phyloP scores from a whole-genome alignment of 805 yeast genomes.

The Brettanomyces custersianus region DNA sequence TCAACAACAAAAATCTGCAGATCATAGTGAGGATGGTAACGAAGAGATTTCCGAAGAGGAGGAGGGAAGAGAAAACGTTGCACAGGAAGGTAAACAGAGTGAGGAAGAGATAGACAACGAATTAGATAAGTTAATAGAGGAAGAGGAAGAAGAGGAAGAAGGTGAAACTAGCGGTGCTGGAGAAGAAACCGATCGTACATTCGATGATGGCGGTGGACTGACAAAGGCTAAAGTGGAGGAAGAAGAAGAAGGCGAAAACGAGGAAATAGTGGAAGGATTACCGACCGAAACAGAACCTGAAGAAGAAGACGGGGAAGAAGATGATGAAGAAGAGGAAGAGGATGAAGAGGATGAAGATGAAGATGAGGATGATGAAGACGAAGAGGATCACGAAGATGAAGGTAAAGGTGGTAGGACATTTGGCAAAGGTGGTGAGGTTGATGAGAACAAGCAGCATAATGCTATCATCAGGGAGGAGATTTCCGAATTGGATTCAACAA shows the following conservation, averaged over 20 bases:
- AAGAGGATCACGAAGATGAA: slow-evolving; percentile 34
- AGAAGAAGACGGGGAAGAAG: slow-evolving; percentile 32
- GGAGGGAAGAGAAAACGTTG: slow-evolving; percentile 12
- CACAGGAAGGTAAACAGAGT: slow-evolving; percentile 9
- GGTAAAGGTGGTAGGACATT: slow-evolving; percentile 31
- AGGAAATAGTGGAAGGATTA: slow-evolving; percentile 16
- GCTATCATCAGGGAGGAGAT: slow-evolving; percentile 81
- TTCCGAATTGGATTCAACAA: slow-evolving; percentile 67
- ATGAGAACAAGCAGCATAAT: slow-evolving; percentile 48
- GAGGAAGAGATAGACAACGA: slow-evolving; percentile 27
- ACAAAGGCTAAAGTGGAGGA: slow-evolving; percentile 20
- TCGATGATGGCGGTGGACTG: slow-evolving; percentile 19
- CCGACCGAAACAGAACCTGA: slow-evolving; percentile 24
- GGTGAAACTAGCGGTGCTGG: slow-evolving; percentile 25
- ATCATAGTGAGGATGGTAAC: not conserved
- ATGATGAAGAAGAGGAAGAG: slow-evolving; percentile 26
- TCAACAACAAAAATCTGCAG: slow-evolving; percentile 2
- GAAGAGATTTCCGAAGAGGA: slow-evolving; percentile 13
- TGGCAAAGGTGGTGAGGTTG: slow-evolving; percentile 29
- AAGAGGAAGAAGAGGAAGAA: slow-evolving; percentile 13
- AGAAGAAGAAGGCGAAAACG: slow-evolving; percentile 25
- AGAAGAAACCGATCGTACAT: slow-evolving; percentile 23
- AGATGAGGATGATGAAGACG: slow-evolving; percentile 38
- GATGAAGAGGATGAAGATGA: slow-evolving; percentile 22
- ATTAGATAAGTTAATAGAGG: slow-evolving; percentile 21